Evolutionary conservation across 148 eudicot genomes (phyloP), one percentile per base, ranked within the genome.

Genomic region (Heliosperma pusillum): DNA sequence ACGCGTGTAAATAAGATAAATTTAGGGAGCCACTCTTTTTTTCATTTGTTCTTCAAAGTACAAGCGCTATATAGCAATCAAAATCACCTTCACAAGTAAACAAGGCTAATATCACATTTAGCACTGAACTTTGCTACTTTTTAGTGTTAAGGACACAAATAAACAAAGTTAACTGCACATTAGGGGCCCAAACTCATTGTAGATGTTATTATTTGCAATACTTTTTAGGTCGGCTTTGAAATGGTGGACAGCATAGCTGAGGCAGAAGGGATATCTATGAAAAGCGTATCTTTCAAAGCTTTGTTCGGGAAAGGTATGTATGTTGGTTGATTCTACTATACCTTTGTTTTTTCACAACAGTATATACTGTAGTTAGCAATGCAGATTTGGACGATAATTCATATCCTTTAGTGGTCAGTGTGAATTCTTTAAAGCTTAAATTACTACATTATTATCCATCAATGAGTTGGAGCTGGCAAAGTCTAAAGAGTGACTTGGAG

Each of bases 191-290:
- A 36, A 36, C 42, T 26, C 17, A 1, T 70, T 59, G 25, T 21
- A 11, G 12, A 27, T 25, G 73, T 11, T 56, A 19, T 33, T 76
- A 42, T 7, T 45, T 59, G 36, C 4, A 2, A 2, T 47, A 12
- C 70, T 12, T 62, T 83, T 25, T 66, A 94, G 98, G 98, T 94
- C 72, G 97, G 98, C 12, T 94, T 94, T 78, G 98, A 91, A 77
- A 87, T 94, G 96, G 83, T 94, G 20, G 98, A 94, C 61, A 58
- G 82, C 12, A 89, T 94, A 62, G 97, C 98, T 60, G 93, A 88
- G 77, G 88, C 97, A 22, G 98, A 94, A 81, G 96, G 96, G 65
- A 88, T 94, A 59, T 73, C 97, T 7, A 85, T 91, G 87, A 85
- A 83, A 65, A 80, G 78, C 70, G 87, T 86, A 75, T 87, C 93